A percentile compares a stretch with the other conserved stretches of the same genome.
phyloP scores from a whole-genome alignment of 768 basidiomycete species.

The Suillus americanus region DNA sequence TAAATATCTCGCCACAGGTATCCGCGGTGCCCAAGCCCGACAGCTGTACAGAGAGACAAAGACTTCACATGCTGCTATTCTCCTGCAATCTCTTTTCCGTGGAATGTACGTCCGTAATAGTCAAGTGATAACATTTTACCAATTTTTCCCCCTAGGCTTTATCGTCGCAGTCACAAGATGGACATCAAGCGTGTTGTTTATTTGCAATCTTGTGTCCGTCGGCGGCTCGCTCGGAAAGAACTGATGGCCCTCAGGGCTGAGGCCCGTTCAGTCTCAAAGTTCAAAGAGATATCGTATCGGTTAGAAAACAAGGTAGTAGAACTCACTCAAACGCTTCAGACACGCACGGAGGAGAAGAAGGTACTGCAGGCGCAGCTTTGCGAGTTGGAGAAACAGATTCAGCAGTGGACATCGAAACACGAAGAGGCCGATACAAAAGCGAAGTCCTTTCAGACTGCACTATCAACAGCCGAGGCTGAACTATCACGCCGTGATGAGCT shows the following conservation, averaged over 20 bases:
- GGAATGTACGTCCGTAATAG: constrained; percentile 66
- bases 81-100: constrained; percentile 81
- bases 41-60: constrained; percentile 55
- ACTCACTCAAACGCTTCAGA: constrained; percentile 91
- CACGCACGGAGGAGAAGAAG: constrained; percentile 88
- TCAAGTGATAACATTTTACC: constrained; percentile 1
- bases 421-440: constrained; percentile 80
- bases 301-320: constrained; percentile 99
- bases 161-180: constrained; percentile 50
- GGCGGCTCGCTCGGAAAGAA: constrained; percentile 82
- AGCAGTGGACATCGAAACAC: constrained; percentile 81
- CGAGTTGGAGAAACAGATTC: constrained; percentile 82
- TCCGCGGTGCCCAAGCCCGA: constrained; percentile 76
- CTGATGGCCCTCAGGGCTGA: constrained; percentile 83
- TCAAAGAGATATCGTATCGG: constrained; percentile 97
- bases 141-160: constrained; percentile 40
- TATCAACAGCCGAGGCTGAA: constrained; percentile 72
- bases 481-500: constrained; percentile 72
- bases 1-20: constrained; percentile 41
- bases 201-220: constrained; percentile 89
- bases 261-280: constrained; percentile 95
- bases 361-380: constrained; percentile 72
- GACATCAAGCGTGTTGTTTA: constrained; percentile 77
- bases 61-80: constrained; percentile 59
- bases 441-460: constrained; percentile 68